phyloP scores from a whole-genome alignment of 192 early-diverging fungal genomes.

The Cladochytrium replicatum region DNA sequence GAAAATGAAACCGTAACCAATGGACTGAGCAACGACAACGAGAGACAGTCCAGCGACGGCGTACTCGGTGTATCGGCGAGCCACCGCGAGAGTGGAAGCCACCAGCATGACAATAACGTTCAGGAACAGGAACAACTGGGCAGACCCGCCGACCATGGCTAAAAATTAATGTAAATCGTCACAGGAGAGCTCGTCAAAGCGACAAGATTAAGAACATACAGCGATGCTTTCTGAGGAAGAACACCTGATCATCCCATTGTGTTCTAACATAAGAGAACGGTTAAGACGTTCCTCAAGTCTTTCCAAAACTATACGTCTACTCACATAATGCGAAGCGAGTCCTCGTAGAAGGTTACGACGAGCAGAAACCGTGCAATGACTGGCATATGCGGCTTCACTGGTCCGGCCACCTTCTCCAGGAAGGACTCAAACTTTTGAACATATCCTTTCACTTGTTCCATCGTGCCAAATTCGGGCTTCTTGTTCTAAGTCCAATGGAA shows the following conservation, averaged over 20 bases:
- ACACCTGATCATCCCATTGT: slow-evolving; percentile 85
- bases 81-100: slow-evolving; percentile 75
- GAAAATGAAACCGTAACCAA: slow-evolving; percentile 92
- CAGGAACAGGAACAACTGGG: slow-evolving; percentile 73
- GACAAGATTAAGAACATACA: slow-evolving; percentile 16
- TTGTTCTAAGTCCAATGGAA: too few relatives aligned
- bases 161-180: too few relatives aligned
- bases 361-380: slow-evolving; percentile 83
- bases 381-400: slow-evolving; percentile 86
- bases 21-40: slow-evolving; percentile 76
- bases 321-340: slow-evolving; percentile 72
- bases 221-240: slow-evolving; percentile 70
- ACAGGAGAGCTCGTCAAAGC: too few relatives aligned
- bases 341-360: slow-evolving; percentile 93
- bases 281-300: neutral
- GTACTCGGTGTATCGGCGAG: slow-evolving; percentile 67
- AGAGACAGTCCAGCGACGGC: slow-evolving; percentile 74
- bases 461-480: too few relatives aligned
- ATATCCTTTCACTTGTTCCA: slow-evolving; percentile 16
- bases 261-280: slow-evolving; percentile 28
- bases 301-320: neutral
- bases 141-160: too few relatives aligned
- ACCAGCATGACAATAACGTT: slow-evolving; percentile 80
- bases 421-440: slow-evolving; percentile 55
- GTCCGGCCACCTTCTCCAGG: slow-evolving; percentile 62